Evolutionary conservation across 495 filamentous ascomycete species (phyloP).

Genomic region (Penicillium daleae): DNA sequence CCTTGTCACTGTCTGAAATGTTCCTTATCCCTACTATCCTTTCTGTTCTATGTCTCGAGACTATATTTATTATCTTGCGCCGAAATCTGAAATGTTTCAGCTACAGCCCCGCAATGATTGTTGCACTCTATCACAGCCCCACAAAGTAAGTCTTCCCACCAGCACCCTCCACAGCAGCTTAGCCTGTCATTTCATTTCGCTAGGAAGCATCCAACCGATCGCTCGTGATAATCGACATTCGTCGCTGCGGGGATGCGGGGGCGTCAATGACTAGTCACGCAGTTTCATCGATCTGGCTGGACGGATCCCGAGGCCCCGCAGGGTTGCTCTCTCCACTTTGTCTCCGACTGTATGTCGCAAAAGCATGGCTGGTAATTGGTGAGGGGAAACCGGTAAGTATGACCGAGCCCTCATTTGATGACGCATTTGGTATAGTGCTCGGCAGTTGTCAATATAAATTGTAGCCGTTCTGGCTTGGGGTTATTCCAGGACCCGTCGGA

Average conservation of each 20-base stretch:
- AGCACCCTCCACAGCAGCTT: background rate
- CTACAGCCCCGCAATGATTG: constrained; percentile 4
- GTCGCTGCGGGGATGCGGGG: constrained; percentile 23
- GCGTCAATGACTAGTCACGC: background rate
- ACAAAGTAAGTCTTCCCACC: background rate
- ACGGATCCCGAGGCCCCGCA: constrained; percentile 17
- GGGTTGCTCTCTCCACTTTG: constrained; percentile 21
- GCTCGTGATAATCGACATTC: background rate
- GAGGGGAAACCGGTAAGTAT: constrained; percentile 3
- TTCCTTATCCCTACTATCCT: background rate
- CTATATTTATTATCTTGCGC: background rate
- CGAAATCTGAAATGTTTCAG: background rate
- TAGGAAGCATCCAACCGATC: background rate
- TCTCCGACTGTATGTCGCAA: background rate
- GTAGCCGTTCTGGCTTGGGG: constrained; percentile 8
- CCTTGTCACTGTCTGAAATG: background rate
- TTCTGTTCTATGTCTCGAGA: background rate
- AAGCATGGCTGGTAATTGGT: constrained; percentile 15
- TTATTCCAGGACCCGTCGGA: constrained; percentile 15
- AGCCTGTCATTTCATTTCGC: background rate
- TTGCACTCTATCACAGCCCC: background rate
- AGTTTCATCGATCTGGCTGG: constrained; percentile 2
- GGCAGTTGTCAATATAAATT: constrained; percentile 11
- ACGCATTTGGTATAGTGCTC: constrained; percentile 1
- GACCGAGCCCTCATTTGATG: constrained; percentile 15